phyloP scores from a whole-genome alignment of 2,329 filamentous ascomycete genomes.

The Aspergillus felis region DNA sequence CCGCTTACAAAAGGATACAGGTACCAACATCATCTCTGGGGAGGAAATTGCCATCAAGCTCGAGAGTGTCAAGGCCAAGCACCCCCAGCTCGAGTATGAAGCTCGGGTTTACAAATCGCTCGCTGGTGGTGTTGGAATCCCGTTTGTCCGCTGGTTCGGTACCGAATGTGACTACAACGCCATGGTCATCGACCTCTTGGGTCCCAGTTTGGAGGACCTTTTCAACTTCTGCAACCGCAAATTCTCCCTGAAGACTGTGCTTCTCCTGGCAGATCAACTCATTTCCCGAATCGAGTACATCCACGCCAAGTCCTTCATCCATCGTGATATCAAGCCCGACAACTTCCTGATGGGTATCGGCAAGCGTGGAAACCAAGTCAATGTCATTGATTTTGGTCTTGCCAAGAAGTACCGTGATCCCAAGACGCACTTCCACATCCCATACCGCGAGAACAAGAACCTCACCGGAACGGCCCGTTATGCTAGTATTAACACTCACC shows the following conservation, averaged over 20 bases:
- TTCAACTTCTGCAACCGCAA: constrained; percentile 99
- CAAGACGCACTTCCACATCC: constrained; percentile 99
- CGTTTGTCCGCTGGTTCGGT: constrained; percentile 98
- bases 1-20: constrained; percentile 41
- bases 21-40: constrained; percentile 98
- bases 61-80: constrained; percentile 98
- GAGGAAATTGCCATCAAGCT: constrained; percentile 99
- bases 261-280: constrained; percentile 93
- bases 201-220: constrained; percentile 90
- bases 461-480: constrained; percentile 97
- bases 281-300: constrained; percentile 99
- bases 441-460: constrained; percentile 99
- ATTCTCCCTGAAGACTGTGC: constrained; percentile 97
- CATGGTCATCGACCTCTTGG: constrained; percentile 97
- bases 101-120: constrained; percentile 84
- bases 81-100: constrained; percentile 98
- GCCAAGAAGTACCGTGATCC: constrained; percentile 99
- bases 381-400: constrained; percentile 97
- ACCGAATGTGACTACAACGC: constrained; percentile 99
- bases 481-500: constrained; percentile 96
- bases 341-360: constrained; percentile 99
- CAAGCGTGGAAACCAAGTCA: constrained; percentile 98
- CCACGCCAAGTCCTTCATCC: constrained; percentile 98
- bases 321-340: constrained; percentile 99
- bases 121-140: constrained; percentile 94